These are phyloP conservation scores for Rubia balearica DNA, from an alignment of 305 asterid species.

Conservation along the genomic window DNA sequence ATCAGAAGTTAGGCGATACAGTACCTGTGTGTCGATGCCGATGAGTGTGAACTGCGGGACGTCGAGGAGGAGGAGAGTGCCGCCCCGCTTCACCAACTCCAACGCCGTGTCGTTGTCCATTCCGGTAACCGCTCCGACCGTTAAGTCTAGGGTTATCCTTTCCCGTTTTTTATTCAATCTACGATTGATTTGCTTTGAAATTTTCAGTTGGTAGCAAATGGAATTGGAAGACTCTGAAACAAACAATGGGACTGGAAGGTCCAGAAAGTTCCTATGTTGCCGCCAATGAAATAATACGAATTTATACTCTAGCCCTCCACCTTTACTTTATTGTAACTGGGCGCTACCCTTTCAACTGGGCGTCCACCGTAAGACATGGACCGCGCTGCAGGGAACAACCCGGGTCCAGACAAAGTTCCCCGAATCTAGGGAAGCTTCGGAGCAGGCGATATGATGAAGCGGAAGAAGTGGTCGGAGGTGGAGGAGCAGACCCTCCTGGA, in stretches of 20 bases:
- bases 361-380: background rate
- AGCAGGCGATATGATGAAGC: slow-evolving; percentile 53
- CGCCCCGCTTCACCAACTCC: slow-evolving; percentile 61
- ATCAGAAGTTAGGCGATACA: background rate
- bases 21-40: slow-evolving; percentile 71
- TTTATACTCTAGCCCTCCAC: background rate
- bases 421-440: slow-evolving; percentile 15
- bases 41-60: slow-evolving; percentile 78
- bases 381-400: background rate
- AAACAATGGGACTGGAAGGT: background rate
- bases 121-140: background rate
- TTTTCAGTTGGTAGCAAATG: no score
- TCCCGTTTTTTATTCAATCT: background rate
- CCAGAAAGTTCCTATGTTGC: slow-evolving; percentile 7
- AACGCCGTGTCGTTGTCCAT: slow-evolving; percentile 68
- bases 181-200: background rate
- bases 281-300: background rate
- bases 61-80: slow-evolving; percentile 63
- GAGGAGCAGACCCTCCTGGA: slow-evolving; percentile 71
- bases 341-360: background rate
- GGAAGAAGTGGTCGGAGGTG: slow-evolving; percentile 91
- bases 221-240: no score
- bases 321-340: no score
- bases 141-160: background rate
- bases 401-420: slow-evolving; percentile 1